Percentiles rank a stretch among this genome's conserved stretches.
phyloP scores from a whole-genome alignment of 352 stramenopile genomes.

The Pythium brassicae region DNA sequence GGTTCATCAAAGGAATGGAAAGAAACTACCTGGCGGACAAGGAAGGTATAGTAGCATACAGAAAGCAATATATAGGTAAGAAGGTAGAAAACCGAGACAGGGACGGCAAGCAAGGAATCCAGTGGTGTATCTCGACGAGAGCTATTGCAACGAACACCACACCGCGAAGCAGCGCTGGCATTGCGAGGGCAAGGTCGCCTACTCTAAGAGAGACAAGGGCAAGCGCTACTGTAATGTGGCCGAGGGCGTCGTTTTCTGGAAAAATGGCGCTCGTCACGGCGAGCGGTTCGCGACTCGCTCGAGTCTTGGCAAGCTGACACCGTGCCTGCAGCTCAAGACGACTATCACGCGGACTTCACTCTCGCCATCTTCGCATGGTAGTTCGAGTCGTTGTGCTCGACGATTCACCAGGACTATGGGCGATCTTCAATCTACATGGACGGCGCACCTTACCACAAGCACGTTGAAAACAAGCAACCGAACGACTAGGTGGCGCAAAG shows the following conservation, averaged over 20 bases:
- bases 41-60: neutral
- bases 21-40: neutral
- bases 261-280: neutral
- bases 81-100: neutral
- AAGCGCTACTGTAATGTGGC: neutral
- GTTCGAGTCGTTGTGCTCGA: neutral
- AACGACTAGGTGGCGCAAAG: neutral
- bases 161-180: neutral
- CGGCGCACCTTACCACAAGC: neutral
- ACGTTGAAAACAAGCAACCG: neutral
- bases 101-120: neutral
- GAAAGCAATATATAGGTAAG: neutral
- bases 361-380: neutral
- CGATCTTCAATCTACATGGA: too few species aligned
- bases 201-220: neutral
- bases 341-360: neutral
- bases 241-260: neutral
- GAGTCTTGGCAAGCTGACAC: neutral
- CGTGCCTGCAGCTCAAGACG: neutral
- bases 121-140: neutral
- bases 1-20: neutral
- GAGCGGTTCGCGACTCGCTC: too few species aligned
- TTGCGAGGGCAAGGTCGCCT: neutral
- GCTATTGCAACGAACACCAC: conserved; percentile 1
- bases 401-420: too few species aligned